Percentiles rank a stretch among this genome's conserved stretches.
Evolutionary conservation across 768 basidiomycete species (phyloP).

Genomic region (Coprinopsis sp.): DNA sequence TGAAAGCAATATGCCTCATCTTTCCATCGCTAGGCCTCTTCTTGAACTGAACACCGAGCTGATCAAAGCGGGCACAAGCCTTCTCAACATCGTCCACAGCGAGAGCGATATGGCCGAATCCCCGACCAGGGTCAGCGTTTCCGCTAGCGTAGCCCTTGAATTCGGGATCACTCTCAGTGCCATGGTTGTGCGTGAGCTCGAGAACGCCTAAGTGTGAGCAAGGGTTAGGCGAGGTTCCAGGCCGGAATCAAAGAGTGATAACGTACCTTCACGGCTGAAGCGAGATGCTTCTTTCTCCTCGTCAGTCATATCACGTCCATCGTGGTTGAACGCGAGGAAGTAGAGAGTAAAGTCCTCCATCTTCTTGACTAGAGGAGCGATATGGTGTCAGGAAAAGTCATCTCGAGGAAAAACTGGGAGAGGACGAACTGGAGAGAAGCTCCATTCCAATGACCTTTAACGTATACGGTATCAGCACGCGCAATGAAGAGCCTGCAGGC

Average conservation of each 20-base stretch:
- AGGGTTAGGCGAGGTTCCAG: neutral
- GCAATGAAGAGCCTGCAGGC: neutral
- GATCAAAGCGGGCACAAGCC: slow-evolving; percentile 81
- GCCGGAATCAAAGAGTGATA: neutral
- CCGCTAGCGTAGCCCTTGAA: slow-evolving; percentile 85
- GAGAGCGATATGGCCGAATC: slow-evolving; percentile 89
- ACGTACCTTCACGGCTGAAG: slow-evolving; percentile 63
- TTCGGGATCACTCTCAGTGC: slow-evolving; percentile 72
- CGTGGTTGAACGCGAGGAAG: slow-evolving; percentile 79
- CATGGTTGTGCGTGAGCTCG: slow-evolving; percentile 87
- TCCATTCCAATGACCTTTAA: slow-evolving; percentile 70
- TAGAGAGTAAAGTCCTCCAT: slow-evolving; percentile 70
- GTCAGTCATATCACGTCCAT: slow-evolving; percentile 40
- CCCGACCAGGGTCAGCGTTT: slow-evolving; percentile 74
- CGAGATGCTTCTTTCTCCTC: slow-evolving; percentile 50
- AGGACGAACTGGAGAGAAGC: slow-evolving; percentile 48
- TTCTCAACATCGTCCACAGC: slow-evolving; percentile 76
- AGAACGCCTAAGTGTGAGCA: slow-evolving; percentile 52
- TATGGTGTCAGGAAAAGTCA: slow-evolving; percentile 8
- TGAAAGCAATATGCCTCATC: slow-evolving; percentile 83
- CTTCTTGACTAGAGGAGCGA: slow-evolving; percentile 39
- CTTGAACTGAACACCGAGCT: slow-evolving; percentile 78
- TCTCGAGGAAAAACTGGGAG: neutral
- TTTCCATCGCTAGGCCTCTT: slow-evolving; percentile 82
- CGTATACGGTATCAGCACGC: neutral